Evolutionary conservation across 306 rosid genomes (phyloP).

Genomic region (Fragaria nilgerrensis): DNA sequence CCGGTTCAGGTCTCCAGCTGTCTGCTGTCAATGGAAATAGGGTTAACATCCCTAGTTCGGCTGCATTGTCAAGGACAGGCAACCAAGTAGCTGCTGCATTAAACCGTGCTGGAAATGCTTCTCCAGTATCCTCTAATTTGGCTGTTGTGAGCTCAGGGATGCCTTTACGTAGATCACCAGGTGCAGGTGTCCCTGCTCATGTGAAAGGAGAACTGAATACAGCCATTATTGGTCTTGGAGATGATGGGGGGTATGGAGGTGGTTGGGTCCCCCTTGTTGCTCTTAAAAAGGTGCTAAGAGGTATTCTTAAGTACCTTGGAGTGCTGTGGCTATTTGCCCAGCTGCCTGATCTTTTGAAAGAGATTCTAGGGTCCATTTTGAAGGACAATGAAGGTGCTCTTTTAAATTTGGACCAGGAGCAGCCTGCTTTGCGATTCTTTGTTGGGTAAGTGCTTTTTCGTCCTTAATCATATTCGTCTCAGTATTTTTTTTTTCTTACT

Average conservation of each 20-base stretch:
- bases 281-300: slow-evolving; percentile 94
- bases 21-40: slow-evolving; percentile 78
- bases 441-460: slow-evolving; percentile 65
- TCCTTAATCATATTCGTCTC: background rate
- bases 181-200: slow-evolving; percentile 90
- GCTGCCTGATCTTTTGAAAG: slow-evolving; percentile 89
- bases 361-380: slow-evolving; percentile 91
- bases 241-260: slow-evolving; percentile 99
- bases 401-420: slow-evolving; percentile 95
- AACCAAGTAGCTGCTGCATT: slow-evolving; percentile 62
- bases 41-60: slow-evolving; percentile 64
- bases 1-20: slow-evolving; percentile 55
- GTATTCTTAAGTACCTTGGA: slow-evolving; percentile 97
- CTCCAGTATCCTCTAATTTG: slow-evolving; percentile 72
- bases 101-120: slow-evolving; percentile 79
- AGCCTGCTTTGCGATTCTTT: slow-evolving; percentile 96
- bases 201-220: slow-evolving; percentile 97
- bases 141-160: slow-evolving; percentile 63
- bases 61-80: slow-evolving; percentile 71
- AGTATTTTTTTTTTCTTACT: background rate
- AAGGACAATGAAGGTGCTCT: slow-evolving; percentile 98
- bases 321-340: slow-evolving; percentile 98
- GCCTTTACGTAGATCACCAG: slow-evolving; percentile 81
- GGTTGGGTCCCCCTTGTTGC: slow-evolving; percentile 99
- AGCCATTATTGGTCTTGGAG: slow-evolving; percentile 99